Conservation (phyloP, 768 basidiomycete genomes). For the Coprinopsis sp. region DNA sequence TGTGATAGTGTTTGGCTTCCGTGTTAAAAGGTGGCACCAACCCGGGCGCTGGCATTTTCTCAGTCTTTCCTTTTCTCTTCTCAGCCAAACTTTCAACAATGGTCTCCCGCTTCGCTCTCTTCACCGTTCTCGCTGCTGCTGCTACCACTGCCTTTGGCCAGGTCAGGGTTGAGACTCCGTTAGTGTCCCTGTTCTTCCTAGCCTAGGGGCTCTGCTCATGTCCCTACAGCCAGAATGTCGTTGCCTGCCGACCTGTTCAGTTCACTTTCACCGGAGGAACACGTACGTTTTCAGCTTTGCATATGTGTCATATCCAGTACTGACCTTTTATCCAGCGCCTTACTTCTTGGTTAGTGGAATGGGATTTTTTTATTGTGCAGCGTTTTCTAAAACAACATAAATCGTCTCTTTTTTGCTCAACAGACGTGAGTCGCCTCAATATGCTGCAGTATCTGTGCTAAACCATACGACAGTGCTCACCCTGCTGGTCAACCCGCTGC, state of each 20-base stretch:
- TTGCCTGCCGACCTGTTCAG: conserved; percentile 21
- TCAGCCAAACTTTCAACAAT: conserved; percentile 12
- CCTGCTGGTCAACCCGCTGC: conserved; percentile 22
- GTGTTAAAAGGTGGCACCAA: too few relatives aligned
- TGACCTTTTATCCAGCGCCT: conserved; percentile 14
- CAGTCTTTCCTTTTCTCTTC: not conserved
- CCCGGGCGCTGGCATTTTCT: not conserved
- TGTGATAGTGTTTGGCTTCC: too few relatives aligned
- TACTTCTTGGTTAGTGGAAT: conserved; percentile 24
- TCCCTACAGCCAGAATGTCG: conserved; percentile 17
- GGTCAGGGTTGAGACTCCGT: conserved; percentile 23
- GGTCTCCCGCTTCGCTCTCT: conserved; percentile 19
- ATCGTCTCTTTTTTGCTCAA: not conserved
- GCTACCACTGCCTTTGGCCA: conserved; percentile 20
- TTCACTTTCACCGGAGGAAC: conserved; percentile 23
- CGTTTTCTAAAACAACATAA: not conserved
- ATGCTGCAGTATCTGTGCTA: not conserved
- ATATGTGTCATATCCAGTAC: not conserved
- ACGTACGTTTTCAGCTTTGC: conserved; percentile 11
- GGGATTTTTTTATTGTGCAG: not conserved
- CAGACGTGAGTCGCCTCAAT: conserved; percentile 13
- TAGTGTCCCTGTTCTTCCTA: conserved; percentile 3
- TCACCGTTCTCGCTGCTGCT: conserved; percentile 13
- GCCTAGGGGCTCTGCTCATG: not conserved
- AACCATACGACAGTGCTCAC: conserved; percentile 15